A percentile compares a stretch with the other conserved stretches of the same genome.
These are phyloP conservation scores for Calonectria pauciramosa DNA, from an alignment of 2,329 filamentous ascomycete species.

Conservation along the genomic window DNA sequence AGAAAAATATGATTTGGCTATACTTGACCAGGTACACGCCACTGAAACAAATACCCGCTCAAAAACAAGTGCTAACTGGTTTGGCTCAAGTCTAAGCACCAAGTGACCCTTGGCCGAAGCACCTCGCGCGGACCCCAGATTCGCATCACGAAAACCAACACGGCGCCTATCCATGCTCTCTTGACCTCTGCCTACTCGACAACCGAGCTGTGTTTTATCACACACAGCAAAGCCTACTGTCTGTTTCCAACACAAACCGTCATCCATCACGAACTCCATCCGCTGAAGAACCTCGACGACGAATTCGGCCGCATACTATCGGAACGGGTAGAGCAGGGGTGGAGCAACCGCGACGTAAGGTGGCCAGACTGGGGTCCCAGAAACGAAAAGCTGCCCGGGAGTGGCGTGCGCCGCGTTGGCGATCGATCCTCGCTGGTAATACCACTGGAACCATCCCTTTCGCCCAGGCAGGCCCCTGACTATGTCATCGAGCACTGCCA, in stretches of 20 bases:
- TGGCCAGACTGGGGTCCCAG: background rate
- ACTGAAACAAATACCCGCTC: background rate
- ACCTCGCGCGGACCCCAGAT: background rate
- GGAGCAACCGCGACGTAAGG: background rate
- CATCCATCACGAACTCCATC: background rate
- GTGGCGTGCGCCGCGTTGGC: background rate
- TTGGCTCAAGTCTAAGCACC: background rate
- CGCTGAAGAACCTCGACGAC: background rate
- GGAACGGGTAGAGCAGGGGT: background rate
- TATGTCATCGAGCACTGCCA: background rate
- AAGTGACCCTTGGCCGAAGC: background rate
- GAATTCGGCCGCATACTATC: background rate
- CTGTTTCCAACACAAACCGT: background rate
- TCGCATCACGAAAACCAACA: background rate
- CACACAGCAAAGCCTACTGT: slow-evolving; percentile 2
- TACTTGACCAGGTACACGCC: background rate
- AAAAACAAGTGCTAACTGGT: background rate
- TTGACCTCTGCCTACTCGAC: background rate
- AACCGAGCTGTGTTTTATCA: background rate
- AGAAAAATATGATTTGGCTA: background rate
- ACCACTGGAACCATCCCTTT: background rate
- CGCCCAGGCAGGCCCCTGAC: background rate
- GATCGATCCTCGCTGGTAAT: background rate
- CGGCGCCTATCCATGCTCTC: background rate
- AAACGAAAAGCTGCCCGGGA: background rate